Base-by-base conservation (phyloP, 148 eudicot genomes). In the Vaccinium corymbosum region DNA sequence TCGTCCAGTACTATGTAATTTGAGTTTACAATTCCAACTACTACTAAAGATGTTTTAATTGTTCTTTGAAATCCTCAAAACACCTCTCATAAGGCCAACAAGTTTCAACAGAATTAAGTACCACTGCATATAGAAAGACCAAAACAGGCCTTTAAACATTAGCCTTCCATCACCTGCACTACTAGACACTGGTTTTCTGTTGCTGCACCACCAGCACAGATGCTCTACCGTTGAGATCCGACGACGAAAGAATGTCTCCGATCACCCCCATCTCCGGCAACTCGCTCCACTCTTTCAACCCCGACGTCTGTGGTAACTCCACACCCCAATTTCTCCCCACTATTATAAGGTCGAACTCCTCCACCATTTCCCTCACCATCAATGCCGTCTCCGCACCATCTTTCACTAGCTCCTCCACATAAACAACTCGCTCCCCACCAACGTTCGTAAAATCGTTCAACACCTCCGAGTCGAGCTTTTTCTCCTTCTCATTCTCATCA, bases 181-280 rank as follows among this genome's bases (percentile, higher is more conserved):
- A 38, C 10, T 9, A 48, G 52, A 48, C 51, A 8, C 3, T 64
- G 48, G 70, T 79, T 84, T 81, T 73, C 32, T 87, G 89, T 80
- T 85, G 89, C 52, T 89, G 91, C 56, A 89, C 87, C 64, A 89
- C 87, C 91, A 88, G 83, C 56, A 88, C 87, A 59, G 91, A 89
- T 46, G 88, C 79, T 55, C 57, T 78, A 3, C 88, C 29, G n/a
- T 78, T 83, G 51, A 82, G 82, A 81, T 89, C 90, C 10, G 84
- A 46, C 4, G 90, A 86, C 7, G 87, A 87, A 51, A 89, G 88
- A 85, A 89, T 82, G 80, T 88, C 90, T 32, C 91, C 91, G 13
- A 89, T 56, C 25, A 61, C 75, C 11, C 91, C 91, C 50, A 89
- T 49, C 83, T 88, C 91, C 42, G 84, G 81, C 11, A 78, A 56